Evolutionary conservation across 1,284 basidiomycete species (phyloP), one percentile per base, ranked within the genome.

Genomic region (Abortiporus biennis): DNA sequence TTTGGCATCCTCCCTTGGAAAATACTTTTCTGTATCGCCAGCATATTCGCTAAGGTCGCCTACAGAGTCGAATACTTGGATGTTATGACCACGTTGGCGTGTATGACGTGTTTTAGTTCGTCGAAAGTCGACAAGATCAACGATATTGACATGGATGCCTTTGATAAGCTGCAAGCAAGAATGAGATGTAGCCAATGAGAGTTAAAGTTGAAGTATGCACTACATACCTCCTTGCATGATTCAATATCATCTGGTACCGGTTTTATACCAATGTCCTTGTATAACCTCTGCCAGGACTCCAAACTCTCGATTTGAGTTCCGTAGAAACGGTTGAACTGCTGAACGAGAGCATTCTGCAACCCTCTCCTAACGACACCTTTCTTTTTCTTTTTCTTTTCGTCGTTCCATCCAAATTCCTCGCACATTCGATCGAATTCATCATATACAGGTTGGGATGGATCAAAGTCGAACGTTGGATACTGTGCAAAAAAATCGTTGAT

Each of bases 281-380:
- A 62, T 21, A 67, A 45, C 3, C 45, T 42, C 22, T 58, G 54
- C 67, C 67, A 68, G 2, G 55, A 43, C 2, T 39, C 42, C 12
- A 65, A 24, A 36, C 56, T 48, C 3, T 59, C 43, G 2, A 44
- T 54, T 24, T 66, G 52, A 3, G 49, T 49, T 0, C 67, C 64
- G 27, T 54, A 68, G 31, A 47, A 42, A 12, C 42, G 46, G 20
- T 64, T 61, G 48, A 68, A 67, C 30, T 64, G 52, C 31, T 44
- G 41, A 1, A 58, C 54, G 25, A 67, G 37, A 3, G 59, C 64
- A 17, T 50, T 49, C 4, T 53, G 45, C 42, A 58, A 29, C 27
- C n/a, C 27, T n/a, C n/a, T 8, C n/a, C 27, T 8, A 29, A n/a
- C 27, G 8, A 29, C n/a, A 29, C 27, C 27, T n/a, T 9, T 29